Evolutionary conservation across 2,329 filamentous ascomycete genomes (phyloP), one percentile per base, ranked within the genome.

Genomic region (Aspergillus sp.): DNA sequence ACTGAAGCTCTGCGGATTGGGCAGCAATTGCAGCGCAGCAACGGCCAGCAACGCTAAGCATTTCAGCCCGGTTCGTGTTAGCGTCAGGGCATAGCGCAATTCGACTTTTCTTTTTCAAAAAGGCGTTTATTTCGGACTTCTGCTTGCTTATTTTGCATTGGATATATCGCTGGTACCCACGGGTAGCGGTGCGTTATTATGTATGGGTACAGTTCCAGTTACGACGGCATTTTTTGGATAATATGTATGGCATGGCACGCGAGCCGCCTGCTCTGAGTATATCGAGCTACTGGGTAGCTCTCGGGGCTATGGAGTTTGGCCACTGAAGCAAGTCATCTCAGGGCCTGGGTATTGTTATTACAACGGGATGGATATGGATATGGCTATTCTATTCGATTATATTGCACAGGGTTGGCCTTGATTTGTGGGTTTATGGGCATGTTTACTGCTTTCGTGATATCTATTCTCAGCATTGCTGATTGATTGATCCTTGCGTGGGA

Each of bases 1-100:
- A 88, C 85, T 6, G 85, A 88, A 72, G 85, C 85, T 19, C 77
- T 83, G 57, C 81, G 84, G 57, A 86, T 88, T 61, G 75, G 81
- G 47, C 68, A 80, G 56, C 75, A 80, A 55, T 58, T 75, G 55
- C 68, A 72, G 35, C 72, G 72, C 52, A 67, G 71, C 52, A 67
- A 64, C 46, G 57, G 47, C 40, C 64, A 63, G 52, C 63, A 65
- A 44, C 62, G 59, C 47, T 68, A 62, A 58, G 37, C 41, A 27
- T 21, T 19, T n/a, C n/a, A 37, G 21, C 24, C 23, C 43, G 2
- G 19, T 21, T 23, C 21, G 35, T 21, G 19, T 14, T 35, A 15
- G 27, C 57, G 41, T 35, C 21, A 55, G 33, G 15, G 15, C 49
- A 35, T 39, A 33, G 17, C 27, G 12, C 27, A 23, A 37, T 41